Percentiles rank a stretch among this genome's conserved stretches.
phyloP scores from a whole-genome alignment of 106 monocot genomes.

The Dactylorhiza incarnata region DNA sequence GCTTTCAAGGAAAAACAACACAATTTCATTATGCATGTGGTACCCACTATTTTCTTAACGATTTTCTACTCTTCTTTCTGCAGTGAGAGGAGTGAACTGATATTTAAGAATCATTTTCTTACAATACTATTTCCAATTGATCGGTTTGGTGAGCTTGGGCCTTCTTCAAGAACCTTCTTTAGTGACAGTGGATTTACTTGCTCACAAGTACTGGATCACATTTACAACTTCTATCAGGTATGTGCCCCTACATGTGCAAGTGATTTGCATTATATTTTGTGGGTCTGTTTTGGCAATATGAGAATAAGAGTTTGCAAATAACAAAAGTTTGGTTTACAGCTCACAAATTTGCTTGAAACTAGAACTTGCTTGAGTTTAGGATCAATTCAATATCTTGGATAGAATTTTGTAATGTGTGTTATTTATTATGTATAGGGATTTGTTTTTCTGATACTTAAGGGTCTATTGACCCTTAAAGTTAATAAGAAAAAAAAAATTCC shows the following conservation, averaged over 20 bases:
- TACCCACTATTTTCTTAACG: background rate
- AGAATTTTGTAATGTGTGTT: too few relatives aligned
- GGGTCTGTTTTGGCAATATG: background rate
- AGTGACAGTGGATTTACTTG: constrained; percentile 71
- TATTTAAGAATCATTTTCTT: constrained; percentile 78
- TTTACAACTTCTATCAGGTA: constrained; percentile 92
- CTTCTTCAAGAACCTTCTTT: constrained; percentile 81
- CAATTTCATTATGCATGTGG: too few relatives aligned
- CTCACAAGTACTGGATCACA: constrained; percentile 63
- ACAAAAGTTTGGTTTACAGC: too few relatives aligned
- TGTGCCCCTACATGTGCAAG: background rate
- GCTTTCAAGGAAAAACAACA: too few relatives aligned
- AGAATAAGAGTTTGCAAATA: background rate
- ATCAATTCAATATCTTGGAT: too few relatives aligned
- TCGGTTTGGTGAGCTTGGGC: constrained; percentile 84
- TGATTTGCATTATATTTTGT: background rate
- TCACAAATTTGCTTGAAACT: too few relatives aligned
- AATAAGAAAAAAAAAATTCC: too few relatives aligned
- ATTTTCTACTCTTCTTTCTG: constrained; percentile 7
- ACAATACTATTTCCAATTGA: constrained; percentile 88
- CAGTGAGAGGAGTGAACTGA: constrained; percentile 72
- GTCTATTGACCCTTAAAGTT: too few relatives aligned
- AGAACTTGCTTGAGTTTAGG: too few relatives aligned
- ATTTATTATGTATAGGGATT: too few relatives aligned
- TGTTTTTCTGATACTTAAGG: too few relatives aligned